Base-by-base conservation (phyloP, 495 filamentous ascomycete genomes). In the Cetradonia linearis region DNA sequence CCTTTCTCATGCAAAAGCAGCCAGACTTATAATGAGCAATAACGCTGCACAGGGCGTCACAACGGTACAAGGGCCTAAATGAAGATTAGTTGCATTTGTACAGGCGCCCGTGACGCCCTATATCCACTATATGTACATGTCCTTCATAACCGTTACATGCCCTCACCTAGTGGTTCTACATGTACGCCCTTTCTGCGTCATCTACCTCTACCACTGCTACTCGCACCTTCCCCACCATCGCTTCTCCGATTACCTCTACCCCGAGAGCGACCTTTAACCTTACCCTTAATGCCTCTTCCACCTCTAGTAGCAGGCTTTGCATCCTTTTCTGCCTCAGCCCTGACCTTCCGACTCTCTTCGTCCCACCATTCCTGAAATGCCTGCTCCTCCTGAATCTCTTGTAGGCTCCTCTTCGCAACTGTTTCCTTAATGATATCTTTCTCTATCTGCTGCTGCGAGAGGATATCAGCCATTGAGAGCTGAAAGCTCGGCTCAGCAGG, bases 311-410 rank as follows among this genome's bases (percentile, higher is more conserved):
- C 58, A 4, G 63, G 55, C 27, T 64, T 69, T 16, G 65, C 52
- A 60, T 71, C 74, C 14, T 73, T 73, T 56, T 84, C 86, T 18
- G 86, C 84, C 42, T 89, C 78, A 50, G 84, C 83, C 65, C 74
- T 77, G 5, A 87, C 74, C 52, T 86, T 80, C 64, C 81, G 79
- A 69, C 86, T 91, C 69, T 98, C 93, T 59, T 86, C 81, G 63
- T 97, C 91, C 93, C 93, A 98, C 93, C 94, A 98, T 68, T 92
- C 85, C 70, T 95, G 88, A 71, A 98, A 98, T 37, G 90, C 88
- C 70, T 98, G 93, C 70, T 98, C 93, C 55, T 86, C 81, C 68
- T 98, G 94, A 63, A 98, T 98, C 44, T 97, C 93, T 67, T 92
- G 81, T 44, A 98, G 71, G 61, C 85, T 90, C 46, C 92, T 79